phyloP scores from a whole-genome alignment of 164 flowering plant genomes.

The Piper betle region DNA sequence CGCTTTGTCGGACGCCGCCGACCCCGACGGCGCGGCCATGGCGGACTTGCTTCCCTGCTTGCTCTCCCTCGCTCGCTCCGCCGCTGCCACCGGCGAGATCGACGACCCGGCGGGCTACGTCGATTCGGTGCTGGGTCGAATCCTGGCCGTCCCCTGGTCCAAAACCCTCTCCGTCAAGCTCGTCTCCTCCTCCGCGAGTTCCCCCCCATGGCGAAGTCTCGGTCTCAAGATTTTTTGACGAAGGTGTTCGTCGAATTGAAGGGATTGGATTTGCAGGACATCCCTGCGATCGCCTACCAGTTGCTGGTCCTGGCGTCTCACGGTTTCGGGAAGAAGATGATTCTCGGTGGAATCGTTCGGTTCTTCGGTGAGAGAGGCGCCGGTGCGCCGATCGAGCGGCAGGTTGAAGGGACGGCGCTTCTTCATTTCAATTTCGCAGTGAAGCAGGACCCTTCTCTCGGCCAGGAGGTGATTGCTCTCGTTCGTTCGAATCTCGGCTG shows the following conservation, averaged over 20 bases:
- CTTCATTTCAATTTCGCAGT: conserved; percentile 84
- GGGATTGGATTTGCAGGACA: conserved; percentile 55
- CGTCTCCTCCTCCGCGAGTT: conserved; percentile 52
- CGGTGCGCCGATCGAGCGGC: conserved; percentile 35
- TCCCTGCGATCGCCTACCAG: conserved; percentile 70
- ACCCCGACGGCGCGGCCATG: conserved; percentile 43
- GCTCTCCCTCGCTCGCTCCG: conserved; percentile 21
- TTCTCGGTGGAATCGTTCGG: conserved; percentile 55
- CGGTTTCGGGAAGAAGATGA: conserved; percentile 61
- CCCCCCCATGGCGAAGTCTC: conserved; percentile 28
- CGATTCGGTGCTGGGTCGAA: conserved; percentile 24
- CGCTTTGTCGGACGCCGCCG: conserved; percentile 15
- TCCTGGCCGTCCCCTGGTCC: conserved; percentile 42
- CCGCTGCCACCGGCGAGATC: conserved; percentile 23
- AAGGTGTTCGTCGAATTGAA: conserved; percentile 55
- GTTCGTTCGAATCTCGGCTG: conserved; percentile 40
- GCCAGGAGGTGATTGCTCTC: conserved; percentile 54
- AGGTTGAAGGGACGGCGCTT: conserved; percentile 83
- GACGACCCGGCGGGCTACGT: conserved; percentile 25
- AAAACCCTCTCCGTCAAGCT: conserved; percentile 49
- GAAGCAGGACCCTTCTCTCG: conserved; percentile 82
- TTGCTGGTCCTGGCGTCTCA: conserved; percentile 63
- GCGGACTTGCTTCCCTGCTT: conserved; percentile 47
- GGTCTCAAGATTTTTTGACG: conserved; percentile 38
- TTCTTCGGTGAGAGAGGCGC: conserved; percentile 41